Evolutionary conservation across 192 early-diverging fungal species (phyloP).

Genomic region (Powellomyces hirtus): DNA sequence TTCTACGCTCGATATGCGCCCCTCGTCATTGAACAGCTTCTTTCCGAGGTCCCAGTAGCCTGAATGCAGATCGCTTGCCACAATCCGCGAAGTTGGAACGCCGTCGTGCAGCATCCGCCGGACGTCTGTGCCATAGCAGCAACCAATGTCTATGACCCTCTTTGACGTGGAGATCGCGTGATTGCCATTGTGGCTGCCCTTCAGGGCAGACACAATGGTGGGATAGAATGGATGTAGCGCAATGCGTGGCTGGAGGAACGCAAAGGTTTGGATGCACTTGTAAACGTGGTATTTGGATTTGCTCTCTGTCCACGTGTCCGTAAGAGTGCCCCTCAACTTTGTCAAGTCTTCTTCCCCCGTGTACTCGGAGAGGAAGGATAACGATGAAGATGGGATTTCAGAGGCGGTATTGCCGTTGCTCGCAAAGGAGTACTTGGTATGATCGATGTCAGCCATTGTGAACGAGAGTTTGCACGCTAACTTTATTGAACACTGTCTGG

Average conservation of each 20-base stretch:
- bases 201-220: not conserved
- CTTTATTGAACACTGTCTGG: no score
- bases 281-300: slow-evolving; percentile 24
- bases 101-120: slow-evolving; percentile 26
- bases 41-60: slow-evolving; percentile 34
- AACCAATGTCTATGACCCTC: slow-evolving; percentile 32
- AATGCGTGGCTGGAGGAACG: slow-evolving; percentile 22
- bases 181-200: not conserved
- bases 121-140: slow-evolving; percentile 40
- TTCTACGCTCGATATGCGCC: not conserved
- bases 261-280: slow-evolving; percentile 14
- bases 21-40: slow-evolving; percentile 11
- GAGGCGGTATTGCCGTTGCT: not conserved
- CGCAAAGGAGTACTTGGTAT: not conserved
- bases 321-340: not conserved
- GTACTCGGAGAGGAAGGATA: slow-evolving; percentile 3
- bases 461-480: no score
- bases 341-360: not conserved
- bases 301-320: not conserved
- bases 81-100: not conserved
- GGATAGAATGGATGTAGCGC: slow-evolving; percentile 17
- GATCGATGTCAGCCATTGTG: not conserved
- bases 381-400: not conserved
- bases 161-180: no score
- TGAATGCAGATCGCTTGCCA: slow-evolving; percentile 19